Evolutionary conservation across 495 filamentous ascomycete species (phyloP).

Genomic region (Xylaria palmicola): DNA sequence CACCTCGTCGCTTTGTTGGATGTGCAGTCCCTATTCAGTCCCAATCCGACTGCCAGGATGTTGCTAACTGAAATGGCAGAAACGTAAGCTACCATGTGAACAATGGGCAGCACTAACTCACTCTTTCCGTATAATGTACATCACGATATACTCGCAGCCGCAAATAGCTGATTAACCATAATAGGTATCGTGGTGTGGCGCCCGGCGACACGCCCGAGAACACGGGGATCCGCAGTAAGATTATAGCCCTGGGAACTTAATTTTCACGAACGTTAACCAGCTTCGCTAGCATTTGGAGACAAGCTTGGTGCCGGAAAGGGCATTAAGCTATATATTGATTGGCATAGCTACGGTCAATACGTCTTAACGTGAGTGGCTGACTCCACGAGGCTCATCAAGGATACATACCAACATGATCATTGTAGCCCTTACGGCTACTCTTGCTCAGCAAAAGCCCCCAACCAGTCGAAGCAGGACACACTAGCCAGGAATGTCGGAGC

Average conservation of each 20-base stretch:
- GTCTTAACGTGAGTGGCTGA: slow-evolving; percentile 22
- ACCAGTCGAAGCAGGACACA: slow-evolving; percentile 47
- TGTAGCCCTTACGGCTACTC: slow-evolving; percentile 37
- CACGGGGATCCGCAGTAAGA: slow-evolving; percentile 30
- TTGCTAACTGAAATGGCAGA: slow-evolving; percentile 20
- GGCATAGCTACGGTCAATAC: slow-evolving; percentile 60
- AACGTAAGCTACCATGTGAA: slow-evolving; percentile 25
- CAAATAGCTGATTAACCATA: neutral
- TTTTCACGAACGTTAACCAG: neutral
- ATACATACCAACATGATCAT: slow-evolving; percentile 4
- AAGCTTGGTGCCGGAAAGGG: slow-evolving; percentile 43
- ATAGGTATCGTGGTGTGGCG: slow-evolving; percentile 32
- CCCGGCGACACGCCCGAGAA: slow-evolving; percentile 35
- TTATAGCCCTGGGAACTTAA: neutral
- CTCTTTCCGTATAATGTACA: neutral
- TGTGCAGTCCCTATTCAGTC: neutral
- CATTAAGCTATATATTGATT: slow-evolving; percentile 61
- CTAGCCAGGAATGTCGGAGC: slow-evolving; percentile 37
- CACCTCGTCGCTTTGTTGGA: neutral
- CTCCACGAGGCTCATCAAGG: neutral
- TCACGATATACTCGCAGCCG: neutral
- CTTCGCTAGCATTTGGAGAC: slow-evolving; percentile 34
- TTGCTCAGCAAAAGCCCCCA: slow-evolving; percentile 38
- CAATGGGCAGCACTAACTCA: too few species aligned
- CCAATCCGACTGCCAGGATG: neutral